These are phyloP conservation scores for Podosphaera xanthii DNA, from an alignment of 2,329 filamentous ascomycete species.

Conservation along the genomic window DNA sequence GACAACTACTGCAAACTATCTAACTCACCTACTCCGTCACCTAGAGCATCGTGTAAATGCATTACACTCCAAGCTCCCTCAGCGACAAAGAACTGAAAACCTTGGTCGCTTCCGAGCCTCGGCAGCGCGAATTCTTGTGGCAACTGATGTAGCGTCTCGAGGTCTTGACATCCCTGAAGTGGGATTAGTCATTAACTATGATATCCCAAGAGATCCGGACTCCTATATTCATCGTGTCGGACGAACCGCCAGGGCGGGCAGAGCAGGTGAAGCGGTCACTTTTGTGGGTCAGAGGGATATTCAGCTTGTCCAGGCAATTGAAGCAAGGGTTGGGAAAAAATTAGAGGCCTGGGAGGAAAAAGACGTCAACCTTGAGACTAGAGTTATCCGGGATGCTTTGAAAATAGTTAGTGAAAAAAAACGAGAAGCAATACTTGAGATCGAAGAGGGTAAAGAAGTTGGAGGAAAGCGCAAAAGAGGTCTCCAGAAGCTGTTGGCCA, in stretches of 20 bases:
- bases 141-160: conserved; percentile 82
- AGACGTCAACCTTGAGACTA: conserved; percentile 78
- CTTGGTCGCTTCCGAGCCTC: conserved; percentile 76
- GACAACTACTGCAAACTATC: conserved; percentile 64
- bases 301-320: conserved; percentile 72
- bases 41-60: conserved; percentile 80
- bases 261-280: conserved; percentile 60
- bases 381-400: conserved; percentile 64
- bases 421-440: conserved; percentile 69
- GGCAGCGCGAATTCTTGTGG: conserved; percentile 73
- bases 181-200: conserved; percentile 78
- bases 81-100: conserved; percentile 68
- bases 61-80: conserved; percentile 68
- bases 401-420: conserved; percentile 88
- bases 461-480: conserved; percentile 54
- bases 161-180: conserved; percentile 93
- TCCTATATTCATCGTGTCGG: conserved; percentile 96
- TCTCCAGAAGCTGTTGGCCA: conserved; percentile 25
- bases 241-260: conserved; percentile 78
- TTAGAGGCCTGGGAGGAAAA: conserved; percentile 77
- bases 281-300: conserved; percentile 88
- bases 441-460: conserved; percentile 81
- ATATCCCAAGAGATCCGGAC: conserved; percentile 84
- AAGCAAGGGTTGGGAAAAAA: conserved; percentile 53
- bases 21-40: conserved; percentile 70